phyloP scores from a whole-genome alignment of 495 filamentous ascomycete genomes.

The Astrocystis sublimbata region DNA sequence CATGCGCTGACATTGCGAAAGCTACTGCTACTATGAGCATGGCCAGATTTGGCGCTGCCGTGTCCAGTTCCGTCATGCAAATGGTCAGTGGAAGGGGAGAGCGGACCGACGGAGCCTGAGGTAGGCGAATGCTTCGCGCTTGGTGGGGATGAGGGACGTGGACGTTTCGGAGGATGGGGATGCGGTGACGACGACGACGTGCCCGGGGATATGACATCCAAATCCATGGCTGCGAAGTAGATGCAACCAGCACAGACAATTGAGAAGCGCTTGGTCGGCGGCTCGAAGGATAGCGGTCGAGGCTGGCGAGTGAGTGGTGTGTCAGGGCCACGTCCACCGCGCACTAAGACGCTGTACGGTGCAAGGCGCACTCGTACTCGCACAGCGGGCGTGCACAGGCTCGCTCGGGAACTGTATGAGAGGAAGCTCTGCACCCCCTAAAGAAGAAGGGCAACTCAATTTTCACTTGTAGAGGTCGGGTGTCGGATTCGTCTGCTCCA shows the following conservation, averaged over 20 bases:
- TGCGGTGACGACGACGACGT: conserved; percentile 47
- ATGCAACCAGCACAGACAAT: not conserved
- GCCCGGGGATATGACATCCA: conserved; percentile 40
- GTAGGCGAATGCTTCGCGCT: conserved; percentile 42
- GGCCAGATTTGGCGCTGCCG: conserved; percentile 37
- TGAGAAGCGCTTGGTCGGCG: not conserved
- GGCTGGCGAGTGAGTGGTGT: not conserved
- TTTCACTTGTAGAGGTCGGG: conserved; percentile 16
- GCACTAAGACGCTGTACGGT: not conserved
- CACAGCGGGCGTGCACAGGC: not conserved
- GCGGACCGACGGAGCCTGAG: conserved; percentile 30
- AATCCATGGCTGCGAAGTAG: conserved; percentile 22
- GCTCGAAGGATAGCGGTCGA: not conserved
- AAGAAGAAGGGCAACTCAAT: not conserved
- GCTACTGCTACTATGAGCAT: conserved; percentile 44
- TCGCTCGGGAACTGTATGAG: conserved; percentile 1
- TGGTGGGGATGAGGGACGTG: conserved; percentile 51
- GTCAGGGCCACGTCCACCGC: not conserved
- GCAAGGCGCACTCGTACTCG: not conserved
- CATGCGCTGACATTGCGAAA: conserved; percentile 96
- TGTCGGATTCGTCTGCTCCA: conserved; percentile 15
- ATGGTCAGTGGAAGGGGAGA: conserved; percentile 40
- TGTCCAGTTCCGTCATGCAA: conserved; percentile 31
- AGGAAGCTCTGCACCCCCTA: conserved; percentile 7
- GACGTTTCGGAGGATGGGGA: conserved; percentile 50